These are phyloP conservation scores for Colletotrichum brevisporum DNA, from an alignment of 2,329 filamentous ascomycete genomes.

Conservation along the genomic window DNA sequence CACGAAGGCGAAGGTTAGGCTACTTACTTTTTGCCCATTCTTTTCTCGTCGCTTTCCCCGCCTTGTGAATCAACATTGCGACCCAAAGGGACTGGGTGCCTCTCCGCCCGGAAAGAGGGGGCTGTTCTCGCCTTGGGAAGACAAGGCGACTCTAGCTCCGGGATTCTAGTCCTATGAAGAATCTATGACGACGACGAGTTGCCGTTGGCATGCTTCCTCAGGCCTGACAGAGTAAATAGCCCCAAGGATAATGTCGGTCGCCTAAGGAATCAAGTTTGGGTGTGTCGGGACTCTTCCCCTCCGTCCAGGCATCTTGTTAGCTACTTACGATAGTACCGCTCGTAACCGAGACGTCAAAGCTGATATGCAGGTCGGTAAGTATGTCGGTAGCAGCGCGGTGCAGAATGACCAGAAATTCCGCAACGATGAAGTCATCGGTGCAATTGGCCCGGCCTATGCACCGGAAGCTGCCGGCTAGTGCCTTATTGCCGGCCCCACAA, in stretches of 20 bases:
- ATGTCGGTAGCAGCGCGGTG: neutral
- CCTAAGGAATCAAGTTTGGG: too few species aligned
- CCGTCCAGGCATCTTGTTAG: too few species aligned
- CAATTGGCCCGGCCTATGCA: constrained; percentile 12
- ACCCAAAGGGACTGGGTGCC: constrained; percentile 3
- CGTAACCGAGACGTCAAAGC: neutral
- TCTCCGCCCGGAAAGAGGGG: neutral
- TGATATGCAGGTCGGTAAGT: too few species aligned
- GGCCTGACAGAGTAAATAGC: neutral
- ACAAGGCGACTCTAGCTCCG: constrained; percentile 1
- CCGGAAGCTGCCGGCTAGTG: constrained; percentile 20
- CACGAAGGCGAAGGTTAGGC: constrained; percentile 8
- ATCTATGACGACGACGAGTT: constrained; percentile 23
- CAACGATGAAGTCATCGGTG: constrained; percentile 40
- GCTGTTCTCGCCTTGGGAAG: neutral
- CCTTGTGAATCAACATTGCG: constrained; percentile 11
- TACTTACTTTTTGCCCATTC: neutral
- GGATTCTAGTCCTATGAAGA: constrained; percentile 3
- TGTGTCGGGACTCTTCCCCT: neutral
- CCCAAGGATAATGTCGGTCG: too few species aligned
- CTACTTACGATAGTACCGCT: neutral
- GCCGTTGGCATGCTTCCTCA: neutral
- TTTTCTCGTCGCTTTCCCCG: constrained; percentile 8
- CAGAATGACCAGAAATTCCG: neutral
- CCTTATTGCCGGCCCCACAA: constrained; percentile 33